Percentiles rank a stretch among this genome's conserved stretches.
These are phyloP conservation scores for Venturia aucupariae DNA, from an alignment of 2,329 filamentous ascomycete genomes.

Conservation along the genomic window DNA sequence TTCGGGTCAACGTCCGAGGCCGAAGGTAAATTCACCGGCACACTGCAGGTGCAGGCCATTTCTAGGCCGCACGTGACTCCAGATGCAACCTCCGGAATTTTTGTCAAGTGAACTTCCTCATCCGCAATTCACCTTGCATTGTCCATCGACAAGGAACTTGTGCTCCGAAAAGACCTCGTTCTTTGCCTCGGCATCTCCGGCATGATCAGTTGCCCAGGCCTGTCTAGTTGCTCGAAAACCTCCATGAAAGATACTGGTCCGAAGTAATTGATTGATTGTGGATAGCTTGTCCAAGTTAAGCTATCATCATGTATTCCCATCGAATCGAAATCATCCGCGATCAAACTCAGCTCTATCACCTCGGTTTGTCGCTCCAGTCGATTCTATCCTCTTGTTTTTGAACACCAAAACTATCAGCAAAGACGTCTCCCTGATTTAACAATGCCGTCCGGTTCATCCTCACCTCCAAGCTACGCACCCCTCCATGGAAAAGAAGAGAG, in stretches of 20 bases:
- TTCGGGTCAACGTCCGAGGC: neutral
- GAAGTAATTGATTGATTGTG: neutral
- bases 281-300: neutral
- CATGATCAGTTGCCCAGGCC: neutral
- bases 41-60: too few species aligned
- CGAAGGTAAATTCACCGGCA: too few species aligned
- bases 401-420: neutral
- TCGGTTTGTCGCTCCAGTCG: neutral
- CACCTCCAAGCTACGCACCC: conserved; percentile 10
- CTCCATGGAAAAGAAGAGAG: conserved; percentile 12
- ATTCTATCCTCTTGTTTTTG: neutral
- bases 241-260: neutral
- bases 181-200: neutral
- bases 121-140: neutral
- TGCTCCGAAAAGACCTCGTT: neutral
- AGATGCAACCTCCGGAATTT: neutral
- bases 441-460: conserved; percentile 10
- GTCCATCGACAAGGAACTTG: neutral
- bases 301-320: neutral
- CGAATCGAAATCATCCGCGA: neutral
- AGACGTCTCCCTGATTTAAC: neutral
- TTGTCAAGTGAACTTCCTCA: neutral
- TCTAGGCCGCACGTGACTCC: neutral
- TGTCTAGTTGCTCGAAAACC: too few species aligned
- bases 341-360: neutral